Evolutionary conservation across 495 filamentous ascomycete species (phyloP).

Genomic region (Trichoderma erinaceum): DNA sequence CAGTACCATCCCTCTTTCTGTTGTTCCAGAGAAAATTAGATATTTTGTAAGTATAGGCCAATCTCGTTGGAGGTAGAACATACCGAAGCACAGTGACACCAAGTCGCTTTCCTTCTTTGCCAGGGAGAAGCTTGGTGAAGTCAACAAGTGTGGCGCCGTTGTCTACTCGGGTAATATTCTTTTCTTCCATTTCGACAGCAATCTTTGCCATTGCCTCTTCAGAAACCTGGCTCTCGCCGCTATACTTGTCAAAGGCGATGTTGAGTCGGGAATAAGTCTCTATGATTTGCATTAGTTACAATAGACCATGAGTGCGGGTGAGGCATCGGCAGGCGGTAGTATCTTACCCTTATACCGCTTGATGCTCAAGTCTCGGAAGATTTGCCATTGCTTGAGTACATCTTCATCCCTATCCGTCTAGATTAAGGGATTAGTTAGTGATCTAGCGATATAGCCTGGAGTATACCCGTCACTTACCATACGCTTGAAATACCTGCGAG

Average conservation of each 20-base stretch:
- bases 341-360: slow-evolving; percentile 58
- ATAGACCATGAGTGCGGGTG: not conserved
- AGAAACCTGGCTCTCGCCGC: slow-evolving; percentile 73
- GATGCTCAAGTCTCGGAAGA: slow-evolving; percentile 87
- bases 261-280: slow-evolving; percentile 77
- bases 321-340: not conserved
- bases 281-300: not conserved
- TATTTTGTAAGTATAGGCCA: slow-evolving; percentile 22
- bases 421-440: no score
- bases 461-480: slow-evolving; percentile 43
- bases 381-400: slow-evolving; percentile 74
- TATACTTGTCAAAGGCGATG: slow-evolving; percentile 87
- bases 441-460: not conserved
- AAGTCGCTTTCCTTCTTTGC: slow-evolving; percentile 52
- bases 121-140: slow-evolving; percentile 65
- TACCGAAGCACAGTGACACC: slow-evolving; percentile 22
- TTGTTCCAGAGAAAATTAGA: slow-evolving; percentile 28
- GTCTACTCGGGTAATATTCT: slow-evolving; percentile 69
- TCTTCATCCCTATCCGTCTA: slow-evolving; percentile 64
- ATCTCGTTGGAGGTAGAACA: slow-evolving; percentile 21
- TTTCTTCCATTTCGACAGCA: slow-evolving; percentile 59
- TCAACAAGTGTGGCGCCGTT: slow-evolving; percentile 87
- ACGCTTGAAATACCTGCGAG: slow-evolving; percentile 76
- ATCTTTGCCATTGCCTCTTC: slow-evolving; percentile 71
- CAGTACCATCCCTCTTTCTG: slow-evolving; percentile 56